phyloP scores from a whole-genome alignment of 176 grass and related monocot species.

The Calamus simplicifolius region DNA sequence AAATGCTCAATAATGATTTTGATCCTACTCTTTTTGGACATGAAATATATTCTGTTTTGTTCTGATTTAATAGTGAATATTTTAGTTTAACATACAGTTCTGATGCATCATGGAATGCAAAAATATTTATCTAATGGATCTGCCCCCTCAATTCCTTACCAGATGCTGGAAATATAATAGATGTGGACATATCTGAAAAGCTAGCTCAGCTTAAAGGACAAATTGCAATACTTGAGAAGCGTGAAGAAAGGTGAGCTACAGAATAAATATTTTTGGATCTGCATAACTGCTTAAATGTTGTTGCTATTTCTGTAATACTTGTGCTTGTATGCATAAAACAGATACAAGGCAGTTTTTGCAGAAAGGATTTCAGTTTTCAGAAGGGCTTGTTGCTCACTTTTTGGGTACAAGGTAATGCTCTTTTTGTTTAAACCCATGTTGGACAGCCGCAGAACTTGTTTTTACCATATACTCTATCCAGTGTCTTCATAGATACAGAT shows the following conservation, averaged over 20 bases:
- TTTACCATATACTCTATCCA: too few relatives aligned
- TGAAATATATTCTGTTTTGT: too few relatives aligned
- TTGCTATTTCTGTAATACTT: too few relatives aligned
- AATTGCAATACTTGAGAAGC: conserved; percentile 92
- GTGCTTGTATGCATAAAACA: conserved; percentile 29
- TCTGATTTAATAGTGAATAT: too few relatives aligned
- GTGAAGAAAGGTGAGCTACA: conserved; percentile 75
- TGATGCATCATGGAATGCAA: too few relatives aligned
- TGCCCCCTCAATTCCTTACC: conserved; percentile 7
- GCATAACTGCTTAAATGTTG: background rate
- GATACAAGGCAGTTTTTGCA: conserved; percentile 94
- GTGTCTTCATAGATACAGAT: too few relatives aligned
- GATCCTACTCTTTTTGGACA: too few relatives aligned
- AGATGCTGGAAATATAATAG: conserved; percentile 54
- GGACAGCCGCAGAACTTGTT: background rate
- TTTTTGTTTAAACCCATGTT: background rate
- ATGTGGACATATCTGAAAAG: conserved; percentile 79
- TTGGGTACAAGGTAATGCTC: conserved; percentile 78
- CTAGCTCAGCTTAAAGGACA: conserved; percentile 87
- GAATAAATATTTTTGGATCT: conserved; percentile 5
- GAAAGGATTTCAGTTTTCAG: conserved; percentile 93
- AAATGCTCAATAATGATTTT: too few relatives aligned
- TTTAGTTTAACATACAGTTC: too few relatives aligned
- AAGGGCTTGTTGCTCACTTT: conserved; percentile 90
- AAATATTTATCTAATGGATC: too few relatives aligned